phyloP scores from a whole-genome alignment of 1,139 yeast genomes.

The Pichia sp. region DNA sequence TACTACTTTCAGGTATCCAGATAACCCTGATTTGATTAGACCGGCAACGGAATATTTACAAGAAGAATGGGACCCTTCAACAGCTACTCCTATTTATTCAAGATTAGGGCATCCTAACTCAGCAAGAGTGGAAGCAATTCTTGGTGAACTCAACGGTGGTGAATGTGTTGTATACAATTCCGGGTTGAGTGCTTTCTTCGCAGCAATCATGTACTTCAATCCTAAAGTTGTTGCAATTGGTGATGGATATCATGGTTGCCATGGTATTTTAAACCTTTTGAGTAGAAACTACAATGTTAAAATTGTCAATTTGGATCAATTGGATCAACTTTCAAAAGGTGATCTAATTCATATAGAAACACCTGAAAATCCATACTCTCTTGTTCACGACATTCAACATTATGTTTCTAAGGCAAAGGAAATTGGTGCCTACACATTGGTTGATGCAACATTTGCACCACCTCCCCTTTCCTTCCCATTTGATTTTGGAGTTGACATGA shows the following conservation, averaged over 20 bases:
- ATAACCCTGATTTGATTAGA: constrained; percentile 46
- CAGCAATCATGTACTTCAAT: constrained; percentile 59
- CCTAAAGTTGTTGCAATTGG: constrained; percentile 75
- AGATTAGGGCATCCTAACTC: constrained; percentile 69
- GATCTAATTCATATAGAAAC: constrained; percentile 81
- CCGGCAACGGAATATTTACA: constrained; percentile 30
- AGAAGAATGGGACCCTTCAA: constrained; percentile 27
- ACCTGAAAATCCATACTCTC: constrained; percentile 80
- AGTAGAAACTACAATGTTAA: constrained; percentile 54
- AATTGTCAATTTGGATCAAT: constrained; percentile 45
- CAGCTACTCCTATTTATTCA: constrained; percentile 47
- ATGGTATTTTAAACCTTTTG: constrained; percentile 57
- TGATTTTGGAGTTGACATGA: constrained; percentile 70
- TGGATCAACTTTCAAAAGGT: constrained; percentile 47
- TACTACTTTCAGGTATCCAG: constrained; percentile 65
- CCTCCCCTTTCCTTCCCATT: constrained; percentile 84
- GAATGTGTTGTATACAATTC: constrained; percentile 63
- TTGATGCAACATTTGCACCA: constrained; percentile 90
- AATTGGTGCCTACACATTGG: constrained; percentile 63
- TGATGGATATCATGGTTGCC: constrained; percentile 80
- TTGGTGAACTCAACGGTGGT: constrained; percentile 50
- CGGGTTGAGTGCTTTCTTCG: constrained; percentile 77
- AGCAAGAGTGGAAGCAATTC: constrained; percentile 56
- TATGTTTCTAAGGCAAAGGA: constrained; percentile 66
- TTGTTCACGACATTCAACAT: constrained; percentile 48